Evolutionary conservation across 768 basidiomycete genomes (phyloP).

Genomic region (Trametes punicea): DNA sequence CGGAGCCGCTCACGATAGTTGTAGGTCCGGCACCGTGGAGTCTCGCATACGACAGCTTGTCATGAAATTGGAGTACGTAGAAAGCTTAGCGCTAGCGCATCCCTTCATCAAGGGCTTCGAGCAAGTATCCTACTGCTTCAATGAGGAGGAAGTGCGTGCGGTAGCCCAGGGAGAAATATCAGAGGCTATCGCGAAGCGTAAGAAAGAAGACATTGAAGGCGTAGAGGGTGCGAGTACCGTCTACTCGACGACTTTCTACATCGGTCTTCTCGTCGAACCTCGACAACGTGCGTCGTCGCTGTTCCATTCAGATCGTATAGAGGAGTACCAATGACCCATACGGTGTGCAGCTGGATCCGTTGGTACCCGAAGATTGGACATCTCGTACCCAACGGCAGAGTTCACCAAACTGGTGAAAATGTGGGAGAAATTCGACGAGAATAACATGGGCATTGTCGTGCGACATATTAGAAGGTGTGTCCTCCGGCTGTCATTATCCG

Average conservation of each 20-base stretch:
- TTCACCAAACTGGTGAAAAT: slow-evolving; percentile 91
- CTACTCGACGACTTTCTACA: slow-evolving; percentile 96
- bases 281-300: slow-evolving; percentile 67
- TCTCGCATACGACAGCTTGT: slow-evolving; percentile 94
- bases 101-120: slow-evolving; percentile 95
- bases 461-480: slow-evolving; percentile 85
- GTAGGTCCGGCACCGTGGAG: slow-evolving; percentile 95
- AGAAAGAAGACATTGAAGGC: slow-evolving; percentile 73
- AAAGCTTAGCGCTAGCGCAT: slow-evolving; percentile 87
- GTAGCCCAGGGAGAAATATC: slow-evolving; percentile 88
- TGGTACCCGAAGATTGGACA: slow-evolving; percentile 85
- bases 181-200: slow-evolving; percentile 65
- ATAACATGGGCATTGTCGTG: slow-evolving; percentile 91
- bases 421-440: slow-evolving; percentile 94
- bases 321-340: neutral
- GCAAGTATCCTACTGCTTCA: slow-evolving; percentile 77
- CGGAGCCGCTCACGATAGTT: neutral
- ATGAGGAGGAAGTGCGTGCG: slow-evolving; percentile 81
- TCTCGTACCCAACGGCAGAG: slow-evolving; percentile 94
- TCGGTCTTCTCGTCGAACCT: slow-evolving; percentile 89
- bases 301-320: neutral
- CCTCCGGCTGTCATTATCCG: neutral
- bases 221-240: slow-evolving; percentile 77
- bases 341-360: slow-evolving; percentile 58
- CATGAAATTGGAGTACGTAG: slow-evolving; percentile 96